Percentiles rank a stretch among this genome's conserved stretches.
phyloP scores from a whole-genome alignment of 1,284 basidiomycete genomes.

The Cryptococcus wingfieldii region DNA sequence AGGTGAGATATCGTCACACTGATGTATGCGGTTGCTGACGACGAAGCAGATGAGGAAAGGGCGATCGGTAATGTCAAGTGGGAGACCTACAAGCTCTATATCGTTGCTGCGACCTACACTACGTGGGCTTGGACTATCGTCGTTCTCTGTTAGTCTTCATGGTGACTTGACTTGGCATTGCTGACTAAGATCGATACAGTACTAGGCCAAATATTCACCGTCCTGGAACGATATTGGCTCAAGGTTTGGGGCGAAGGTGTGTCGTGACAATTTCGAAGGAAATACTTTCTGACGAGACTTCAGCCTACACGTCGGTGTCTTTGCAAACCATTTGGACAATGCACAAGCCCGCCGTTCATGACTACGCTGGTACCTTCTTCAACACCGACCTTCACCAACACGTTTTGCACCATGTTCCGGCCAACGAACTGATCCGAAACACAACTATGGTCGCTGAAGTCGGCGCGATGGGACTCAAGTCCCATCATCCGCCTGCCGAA shows the following conservation, averaged over 20 bases:
- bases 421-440: not conserved
- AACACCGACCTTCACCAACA: conserved; percentile 24
- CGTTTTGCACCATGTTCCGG: conserved; percentile 22
- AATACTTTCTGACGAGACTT: not conserved
- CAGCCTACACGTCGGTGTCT: conserved; percentile 29
- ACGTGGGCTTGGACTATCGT: conserved; percentile 41
- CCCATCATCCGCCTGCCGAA: conserved; percentile 45
- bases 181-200: conserved; percentile 4
- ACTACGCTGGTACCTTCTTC: conserved; percentile 12
- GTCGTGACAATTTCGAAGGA: not conserved
- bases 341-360: conserved; percentile 11
- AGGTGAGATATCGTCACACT: conserved; percentile 11
- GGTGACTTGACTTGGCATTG: not conserved
- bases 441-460: not conserved
- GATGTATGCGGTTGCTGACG: not conserved
- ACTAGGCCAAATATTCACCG: conserved; percentile 53
- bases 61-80: conserved; percentile 72
- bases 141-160: conserved; percentile 25
- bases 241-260: conserved; percentile 56
- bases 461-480: conserved; percentile 1
- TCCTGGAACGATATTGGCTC: conserved; percentile 61
- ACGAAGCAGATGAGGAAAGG: conserved; percentile 52
- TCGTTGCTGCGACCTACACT: conserved; percentile 51
- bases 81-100: conserved; percentile 71
- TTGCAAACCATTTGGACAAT: conserved; percentile 16